Conservation (phyloP, 768 basidiomycete species). For the Cyathus striatus region DNA sequence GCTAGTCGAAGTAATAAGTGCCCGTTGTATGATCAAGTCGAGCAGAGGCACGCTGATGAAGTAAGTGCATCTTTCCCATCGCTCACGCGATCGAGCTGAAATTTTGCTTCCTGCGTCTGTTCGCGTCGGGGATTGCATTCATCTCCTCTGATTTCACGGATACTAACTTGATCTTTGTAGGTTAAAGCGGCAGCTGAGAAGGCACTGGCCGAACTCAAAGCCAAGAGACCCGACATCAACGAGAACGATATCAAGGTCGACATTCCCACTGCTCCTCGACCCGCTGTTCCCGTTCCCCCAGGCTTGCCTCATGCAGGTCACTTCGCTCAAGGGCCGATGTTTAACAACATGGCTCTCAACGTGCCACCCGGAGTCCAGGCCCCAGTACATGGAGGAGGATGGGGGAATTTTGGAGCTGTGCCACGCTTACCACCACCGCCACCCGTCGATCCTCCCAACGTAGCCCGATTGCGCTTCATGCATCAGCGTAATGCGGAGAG, state of each 20-base stretch:
- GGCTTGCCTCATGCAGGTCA: neutral
- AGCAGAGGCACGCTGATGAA: slow-evolving; percentile 62
- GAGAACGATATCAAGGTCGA: slow-evolving; percentile 62
- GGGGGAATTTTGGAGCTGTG: too few species aligned
- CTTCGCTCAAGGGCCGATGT: neutral
- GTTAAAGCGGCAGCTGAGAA: slow-evolving; percentile 63
- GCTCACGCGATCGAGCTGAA: too few species aligned
- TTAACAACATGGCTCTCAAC: too few species aligned
- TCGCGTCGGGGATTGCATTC: too few species aligned
- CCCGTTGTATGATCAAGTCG: slow-evolving; percentile 25
- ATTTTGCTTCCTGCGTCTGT: neutral
- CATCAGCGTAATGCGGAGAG: neutral
- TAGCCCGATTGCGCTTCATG: neutral
- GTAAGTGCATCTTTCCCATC: slow-evolving; percentile 23
- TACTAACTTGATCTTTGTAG: too few species aligned
- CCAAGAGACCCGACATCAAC: slow-evolving; percentile 57
- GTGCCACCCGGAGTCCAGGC: too few species aligned
- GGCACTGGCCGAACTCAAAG: slow-evolving; percentile 59
- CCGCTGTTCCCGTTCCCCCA: slow-evolving; percentile 3
- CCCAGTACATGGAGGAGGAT: too few species aligned
- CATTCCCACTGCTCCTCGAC: slow-evolving; percentile 38
- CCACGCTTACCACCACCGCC: too few species aligned
- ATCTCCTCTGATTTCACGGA: too few species aligned
- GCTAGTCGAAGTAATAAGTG: too few species aligned
- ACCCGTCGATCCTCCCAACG: neutral